Conservation (phyloP, 331 rosid species). For the Phaseolus coccineus region DNA sequence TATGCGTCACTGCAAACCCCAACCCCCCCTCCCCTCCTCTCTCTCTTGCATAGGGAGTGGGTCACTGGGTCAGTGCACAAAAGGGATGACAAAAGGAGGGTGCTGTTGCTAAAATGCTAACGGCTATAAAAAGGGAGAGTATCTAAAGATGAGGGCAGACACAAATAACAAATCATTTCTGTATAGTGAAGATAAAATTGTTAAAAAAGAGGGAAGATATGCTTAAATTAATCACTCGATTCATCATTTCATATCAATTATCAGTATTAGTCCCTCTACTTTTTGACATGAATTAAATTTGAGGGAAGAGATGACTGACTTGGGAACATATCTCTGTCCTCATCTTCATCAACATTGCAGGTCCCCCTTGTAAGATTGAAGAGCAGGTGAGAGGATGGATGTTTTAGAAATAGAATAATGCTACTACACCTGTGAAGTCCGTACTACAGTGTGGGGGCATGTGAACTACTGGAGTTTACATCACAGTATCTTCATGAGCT, state of each 20-base stretch:
- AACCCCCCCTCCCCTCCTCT: not conserved
- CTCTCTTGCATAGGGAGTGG: slow-evolving; percentile 42
- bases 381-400: slow-evolving; percentile 23
- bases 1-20: slow-evolving; percentile 43
- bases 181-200: slow-evolving; percentile 1
- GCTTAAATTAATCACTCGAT: slow-evolving; percentile 12
- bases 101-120: slow-evolving; percentile 47
- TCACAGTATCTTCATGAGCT: slow-evolving; percentile 58
- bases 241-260: not conserved
- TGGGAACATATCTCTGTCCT: slow-evolving; percentile 43
- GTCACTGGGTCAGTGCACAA: slow-evolving; percentile 52
- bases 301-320: slow-evolving; percentile 36
- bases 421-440: slow-evolving; percentile 26
- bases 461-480: slow-evolving; percentile 58
- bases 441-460: slow-evolving; percentile 54
- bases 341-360: slow-evolving; percentile 25
- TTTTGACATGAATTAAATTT: slow-evolving; percentile 33
- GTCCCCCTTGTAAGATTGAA: slow-evolving; percentile 43
- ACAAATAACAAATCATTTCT: slow-evolving; percentile 32
- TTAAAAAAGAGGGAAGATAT: slow-evolving; percentile 3
- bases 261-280: not conserved
- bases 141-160: not conserved
- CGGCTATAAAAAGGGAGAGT: slow-evolving; percentile 37
- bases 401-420: slow-evolving; percentile 40
- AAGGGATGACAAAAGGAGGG: slow-evolving; percentile 34